Evolutionary conservation across 2,329 filamentous ascomycete genomes (phyloP).

Genomic region (Aspergillus latus): DNA sequence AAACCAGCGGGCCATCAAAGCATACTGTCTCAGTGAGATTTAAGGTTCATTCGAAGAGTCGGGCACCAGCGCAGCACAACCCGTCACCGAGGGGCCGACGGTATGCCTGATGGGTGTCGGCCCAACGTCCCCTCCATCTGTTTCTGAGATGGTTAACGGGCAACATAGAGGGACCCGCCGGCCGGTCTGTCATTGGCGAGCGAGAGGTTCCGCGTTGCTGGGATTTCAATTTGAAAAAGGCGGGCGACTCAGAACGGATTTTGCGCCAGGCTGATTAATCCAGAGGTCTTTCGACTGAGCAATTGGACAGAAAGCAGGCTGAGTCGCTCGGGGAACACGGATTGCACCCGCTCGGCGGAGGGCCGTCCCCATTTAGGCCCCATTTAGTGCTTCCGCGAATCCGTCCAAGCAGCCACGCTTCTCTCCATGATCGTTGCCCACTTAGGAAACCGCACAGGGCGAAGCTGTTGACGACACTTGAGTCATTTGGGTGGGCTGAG

Average conservation of each 20-base stretch:
- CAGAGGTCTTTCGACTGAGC: constrained; percentile 17
- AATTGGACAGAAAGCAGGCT: not conserved
- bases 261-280: constrained; percentile 1
- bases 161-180: constrained; percentile 1
- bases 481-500: not conserved
- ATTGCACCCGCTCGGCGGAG: constrained; percentile 25
- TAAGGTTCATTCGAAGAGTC: constrained; percentile 9
- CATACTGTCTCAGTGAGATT: not conserved
- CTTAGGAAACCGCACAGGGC: not conserved
- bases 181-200: constrained; percentile 5
- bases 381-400: constrained; percentile 20
- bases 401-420: constrained; percentile 3
- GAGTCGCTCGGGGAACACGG: constrained; percentile 27
- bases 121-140: constrained; percentile 8
- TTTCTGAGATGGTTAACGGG: constrained; percentile 6
- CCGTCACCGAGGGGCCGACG: not conserved
- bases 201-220: constrained; percentile 16
- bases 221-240: constrained; percentile 10
- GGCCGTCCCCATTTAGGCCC: constrained; percentile 25
- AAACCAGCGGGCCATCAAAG: not conserved
- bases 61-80: constrained; percentile 18
- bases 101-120: not conserved
- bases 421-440: constrained; percentile 5
- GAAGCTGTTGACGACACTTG: not conserved
- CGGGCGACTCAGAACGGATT: not conserved